Base-by-base conservation (phyloP, 139 green algal species). In the Astrephomene gubernaculifera region DNA sequence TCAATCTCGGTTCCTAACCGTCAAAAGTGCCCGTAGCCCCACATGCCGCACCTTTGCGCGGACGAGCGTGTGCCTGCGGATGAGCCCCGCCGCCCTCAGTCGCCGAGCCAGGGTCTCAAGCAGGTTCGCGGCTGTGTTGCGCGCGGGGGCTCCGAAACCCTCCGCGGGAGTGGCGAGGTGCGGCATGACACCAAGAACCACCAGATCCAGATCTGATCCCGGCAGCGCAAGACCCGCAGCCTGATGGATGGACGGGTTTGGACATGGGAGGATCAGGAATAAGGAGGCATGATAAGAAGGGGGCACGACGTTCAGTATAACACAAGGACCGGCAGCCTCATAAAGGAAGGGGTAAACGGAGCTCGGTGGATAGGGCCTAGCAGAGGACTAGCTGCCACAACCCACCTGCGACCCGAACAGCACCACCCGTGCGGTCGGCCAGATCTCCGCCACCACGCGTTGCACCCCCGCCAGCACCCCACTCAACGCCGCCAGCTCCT, bases 321-420 rank as follows among this genome's bases (percentile, higher is more conserved):
- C n/a, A n/a, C n/a, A n/a, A n/a, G n/a, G n/a, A n/a, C n/a, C n/a
- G n/a, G n/a, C n/a, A n/a, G n/a, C n/a, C n/a, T n/a, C n/a, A n/a
- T n/a, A n/a, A n/a, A n/a, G n/a, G n/a, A n/a, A n/a, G n/a, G n/a
- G n/a, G n/a, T n/a, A n/a, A n/a, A n/a, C n/a, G n/a, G n/a, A n/a
- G n/a, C n/a, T n/a, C n/a, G n/a, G n/a, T n/a, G n/a, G n/a, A n/a
- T n/a, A n/a, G n/a, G n/a, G 60, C 57, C 6, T 14, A 65, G 57
- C 14, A 65, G 57, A n/a, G 17, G 27, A n/a, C 57, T 33, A 65
- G 17, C 19, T n/a, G 6, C 63, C n/a, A 5, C 8, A 72, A 22
- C 24, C 14, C 79, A 93, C 92, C 88, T 96, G 93, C 2, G 91
- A 95, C 27, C 94, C 94, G 79, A 97, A 97, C 29, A 97, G 89